phyloP scores from a whole-genome alignment of 2,329 filamentous ascomycete species.

The Apiospora hydei region DNA sequence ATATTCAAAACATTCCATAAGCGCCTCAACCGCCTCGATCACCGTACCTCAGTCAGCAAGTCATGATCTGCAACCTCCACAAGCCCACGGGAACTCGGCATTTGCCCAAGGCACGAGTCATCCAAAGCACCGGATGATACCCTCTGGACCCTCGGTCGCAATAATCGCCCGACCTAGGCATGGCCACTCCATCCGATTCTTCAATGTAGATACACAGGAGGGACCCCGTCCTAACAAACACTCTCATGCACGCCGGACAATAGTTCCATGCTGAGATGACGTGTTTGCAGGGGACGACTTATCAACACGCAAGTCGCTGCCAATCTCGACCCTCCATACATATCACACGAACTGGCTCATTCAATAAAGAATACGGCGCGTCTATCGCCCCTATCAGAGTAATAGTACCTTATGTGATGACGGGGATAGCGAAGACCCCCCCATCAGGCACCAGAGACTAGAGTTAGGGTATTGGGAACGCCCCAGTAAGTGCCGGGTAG shows the following conservation, averaged over 20 bases:
- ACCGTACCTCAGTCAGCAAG: conserved; percentile 12
- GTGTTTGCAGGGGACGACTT: conserved; percentile 15
- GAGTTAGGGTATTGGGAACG: background rate
- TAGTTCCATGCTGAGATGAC: conserved; percentile 17
- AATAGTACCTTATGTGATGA: background rate
- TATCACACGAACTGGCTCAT: background rate
- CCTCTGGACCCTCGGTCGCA: background rate
- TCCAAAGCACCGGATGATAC: background rate
- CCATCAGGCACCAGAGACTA: background rate
- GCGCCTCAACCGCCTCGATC: conserved; percentile 1
- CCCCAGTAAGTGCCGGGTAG: conserved; percentile 1
- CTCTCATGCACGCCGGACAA: conserved; percentile 12
- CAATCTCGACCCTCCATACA: conserved; percentile 6
- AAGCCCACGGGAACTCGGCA: conserved; percentile 1
- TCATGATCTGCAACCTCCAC: conserved; percentile 16
- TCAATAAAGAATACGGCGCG: conserved; percentile 11
- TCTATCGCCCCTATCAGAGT: conserved; percentile 9
- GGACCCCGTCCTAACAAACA: background rate
- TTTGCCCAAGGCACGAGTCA: background rate
- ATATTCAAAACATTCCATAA: background rate
- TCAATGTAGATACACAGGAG: background rate
- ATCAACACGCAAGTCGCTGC: conserved; percentile 5
- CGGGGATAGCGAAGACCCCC: background rate
- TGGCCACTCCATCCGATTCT: background rate
- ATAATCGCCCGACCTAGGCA: background rate